Conservation (phyloP, 768 basidiomycete genomes). For the Chalciporus sphaerocephalus region DNA sequence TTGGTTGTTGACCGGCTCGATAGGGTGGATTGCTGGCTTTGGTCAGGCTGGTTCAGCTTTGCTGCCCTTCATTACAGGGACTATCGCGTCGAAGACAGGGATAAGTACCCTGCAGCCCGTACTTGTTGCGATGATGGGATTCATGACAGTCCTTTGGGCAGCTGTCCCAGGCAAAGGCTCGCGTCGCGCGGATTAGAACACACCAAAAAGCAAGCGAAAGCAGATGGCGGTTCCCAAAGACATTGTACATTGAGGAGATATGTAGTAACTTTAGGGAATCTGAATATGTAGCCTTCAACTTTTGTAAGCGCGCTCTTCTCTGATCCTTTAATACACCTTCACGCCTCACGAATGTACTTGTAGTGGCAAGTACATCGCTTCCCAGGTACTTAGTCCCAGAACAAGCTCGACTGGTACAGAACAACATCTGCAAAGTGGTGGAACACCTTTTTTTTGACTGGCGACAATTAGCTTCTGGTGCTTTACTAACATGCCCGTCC, state of each 20-base stretch:
- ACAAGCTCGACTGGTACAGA: too few relatives aligned
- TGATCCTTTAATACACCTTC: too few relatives aligned
- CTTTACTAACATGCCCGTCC: too few relatives aligned
- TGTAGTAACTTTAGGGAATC: not conserved
- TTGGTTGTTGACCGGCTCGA: conserved; percentile 60
- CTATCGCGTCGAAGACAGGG: conserved; percentile 57
- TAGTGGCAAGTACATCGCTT: too few relatives aligned
- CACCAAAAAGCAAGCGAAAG: not conserved
- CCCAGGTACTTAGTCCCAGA: too few relatives aligned
- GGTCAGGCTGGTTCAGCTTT: conserved; percentile 71
- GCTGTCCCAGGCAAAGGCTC: conserved; percentile 34
- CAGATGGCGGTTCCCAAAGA: not conserved
- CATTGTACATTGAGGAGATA: not conserved
- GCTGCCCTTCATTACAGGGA: conserved; percentile 70
- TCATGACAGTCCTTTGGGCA: conserved; percentile 41
- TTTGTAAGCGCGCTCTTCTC: too few relatives aligned
- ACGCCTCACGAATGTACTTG: too few relatives aligned
- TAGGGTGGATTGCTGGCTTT: conserved; percentile 65
- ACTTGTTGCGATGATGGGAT: conserved; percentile 39
- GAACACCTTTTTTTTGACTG: too few relatives aligned
- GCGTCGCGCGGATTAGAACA: conserved; percentile 16
- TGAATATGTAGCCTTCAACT: not conserved
- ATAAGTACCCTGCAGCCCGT: conserved; percentile 39
- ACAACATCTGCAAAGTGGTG: too few relatives aligned
- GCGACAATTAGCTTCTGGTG: too few relatives aligned